These are phyloP conservation scores for Penicillium malachiteum DNA, from an alignment of 495 filamentous ascomycete species.

Conservation along the genomic window DNA sequence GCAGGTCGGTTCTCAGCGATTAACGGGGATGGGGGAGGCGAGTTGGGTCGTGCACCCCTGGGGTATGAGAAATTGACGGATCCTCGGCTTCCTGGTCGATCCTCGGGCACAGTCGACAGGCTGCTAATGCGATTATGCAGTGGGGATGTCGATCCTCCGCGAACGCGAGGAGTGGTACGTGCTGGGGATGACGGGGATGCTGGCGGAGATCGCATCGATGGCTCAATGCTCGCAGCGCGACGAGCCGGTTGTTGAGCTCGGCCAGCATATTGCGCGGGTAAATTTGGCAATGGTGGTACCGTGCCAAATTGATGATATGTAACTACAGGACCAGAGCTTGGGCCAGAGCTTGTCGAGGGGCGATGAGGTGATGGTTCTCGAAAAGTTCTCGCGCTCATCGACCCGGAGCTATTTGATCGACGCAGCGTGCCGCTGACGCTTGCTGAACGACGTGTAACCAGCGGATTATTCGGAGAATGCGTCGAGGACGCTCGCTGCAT, in stretches of 20 bases:
- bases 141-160: conserved; percentile 25
- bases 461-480: conserved; percentile 61
- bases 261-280: conserved; percentile 54
- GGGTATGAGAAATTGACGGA: conserved; percentile 90
- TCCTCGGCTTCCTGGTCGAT: conserved; percentile 59
- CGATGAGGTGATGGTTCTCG: conserved; percentile 64
- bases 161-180: conserved; percentile 45
- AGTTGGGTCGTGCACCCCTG: conserved; percentile 52
- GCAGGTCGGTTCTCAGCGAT: conserved; percentile 9
- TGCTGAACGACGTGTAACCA: conserved; percentile 36
- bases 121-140: conserved; percentile 22
- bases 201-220: conserved; percentile 48
- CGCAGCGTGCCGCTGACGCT: conserved; percentile 49
- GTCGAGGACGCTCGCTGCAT: conserved; percentile 65
- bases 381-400: conserved; percentile 86
- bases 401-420: conserved; percentile 67
- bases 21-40: conserved; percentile 32
- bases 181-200: conserved; percentile 43
- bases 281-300: conserved; percentile 70
- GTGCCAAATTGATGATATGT: conserved; percentile 25
- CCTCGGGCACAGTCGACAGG: conserved; percentile 46
- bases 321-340: conserved; percentile 34
- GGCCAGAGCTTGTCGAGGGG: conserved; percentile 41
- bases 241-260: conserved; percentile 29
- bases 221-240: conserved; percentile 56